phyloP scores from a whole-genome alignment of 129 eudicot species.

The Pulicaria dysenterica region DNA sequence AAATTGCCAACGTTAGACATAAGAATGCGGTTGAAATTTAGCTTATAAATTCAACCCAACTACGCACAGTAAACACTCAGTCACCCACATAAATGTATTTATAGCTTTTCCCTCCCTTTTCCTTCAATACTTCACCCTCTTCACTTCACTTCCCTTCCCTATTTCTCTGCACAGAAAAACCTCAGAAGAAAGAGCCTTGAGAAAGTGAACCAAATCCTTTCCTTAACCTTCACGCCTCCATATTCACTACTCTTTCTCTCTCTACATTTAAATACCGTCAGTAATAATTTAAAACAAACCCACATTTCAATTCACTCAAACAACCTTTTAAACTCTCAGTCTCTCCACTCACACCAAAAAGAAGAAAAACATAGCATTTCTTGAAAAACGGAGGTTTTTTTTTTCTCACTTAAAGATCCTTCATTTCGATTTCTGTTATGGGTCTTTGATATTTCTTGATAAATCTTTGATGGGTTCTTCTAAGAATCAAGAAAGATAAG shows the following conservation, averaged over 20 bases:
- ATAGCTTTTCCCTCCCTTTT: constrained; percentile 37
- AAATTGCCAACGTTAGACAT: no score
- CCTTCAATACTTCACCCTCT: constrained; percentile 31
- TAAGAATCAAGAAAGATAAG: constrained; percentile 25
- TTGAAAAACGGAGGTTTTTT: not conserved
- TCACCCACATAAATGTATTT: constrained; percentile 35
- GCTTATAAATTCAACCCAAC: constrained; percentile 34
- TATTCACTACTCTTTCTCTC: constrained; percentile 36
- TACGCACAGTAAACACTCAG: constrained; percentile 21
- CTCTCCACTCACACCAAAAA: constrained; percentile 4
- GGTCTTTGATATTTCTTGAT: constrained; percentile 12
- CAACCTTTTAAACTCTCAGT: constrained; percentile 38
- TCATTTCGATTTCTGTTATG: not conserved
- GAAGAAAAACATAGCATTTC: constrained; percentile 16
- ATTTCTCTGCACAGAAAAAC: constrained; percentile 37
- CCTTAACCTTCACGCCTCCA: constrained; percentile 86
- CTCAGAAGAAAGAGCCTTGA: constrained; percentile 67
- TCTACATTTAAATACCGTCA: constrained; percentile 48
- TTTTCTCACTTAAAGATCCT: constrained; percentile 7
- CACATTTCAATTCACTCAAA: constrained; percentile 42
- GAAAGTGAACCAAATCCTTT: constrained; percentile 68
- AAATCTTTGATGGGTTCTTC: constrained; percentile 50
- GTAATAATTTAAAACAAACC: constrained; percentile 8
- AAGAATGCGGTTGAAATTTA: not conserved
- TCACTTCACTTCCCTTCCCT: constrained; percentile 29